Percentiles rank a stretch among this genome's conserved stretches.
Evolutionary conservation across 495 filamentous ascomycete genomes (phyloP).

Genomic region (Friedmanniomyces simplex): DNA sequence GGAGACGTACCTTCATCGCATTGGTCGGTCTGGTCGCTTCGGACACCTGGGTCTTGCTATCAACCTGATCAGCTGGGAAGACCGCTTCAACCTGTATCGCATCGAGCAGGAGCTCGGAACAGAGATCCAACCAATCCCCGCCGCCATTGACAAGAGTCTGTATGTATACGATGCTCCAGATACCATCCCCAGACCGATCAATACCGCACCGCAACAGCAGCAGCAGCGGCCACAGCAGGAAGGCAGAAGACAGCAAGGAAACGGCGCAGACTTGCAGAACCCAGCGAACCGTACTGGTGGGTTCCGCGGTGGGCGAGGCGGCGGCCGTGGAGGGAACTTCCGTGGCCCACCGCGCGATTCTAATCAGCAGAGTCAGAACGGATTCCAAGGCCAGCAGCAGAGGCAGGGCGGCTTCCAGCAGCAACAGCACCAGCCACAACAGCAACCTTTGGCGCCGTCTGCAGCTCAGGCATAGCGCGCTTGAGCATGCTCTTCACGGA

Average conservation of each 20-base stretch:
- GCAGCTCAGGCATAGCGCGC: conserved; percentile 17
- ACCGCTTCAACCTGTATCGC: conserved; percentile 96
- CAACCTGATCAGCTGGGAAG: conserved; percentile 99
- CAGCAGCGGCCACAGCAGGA: conserved; percentile 6
- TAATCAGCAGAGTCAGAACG: conserved; percentile 11
- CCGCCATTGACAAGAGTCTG: conserved; percentile 90
- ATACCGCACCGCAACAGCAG: conserved; percentile 25
- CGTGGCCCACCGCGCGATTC: conserved; percentile 17
- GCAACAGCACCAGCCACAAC: conserved; percentile 7
- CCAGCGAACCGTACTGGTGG: conserved; percentile 20
- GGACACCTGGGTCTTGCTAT: conserved; percentile 96
- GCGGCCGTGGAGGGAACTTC: conserved; percentile 8
- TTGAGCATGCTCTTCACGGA: neutral
- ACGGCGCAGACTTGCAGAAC: conserved; percentile 19
- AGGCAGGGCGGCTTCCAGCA: neutral
- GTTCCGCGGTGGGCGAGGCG: conserved; percentile 13
- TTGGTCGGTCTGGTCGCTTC: conserved; percentile 93
- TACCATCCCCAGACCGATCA: conserved; percentile 71
- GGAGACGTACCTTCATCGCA: conserved; percentile 97
- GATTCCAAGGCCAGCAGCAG: conserved; percentile 9
- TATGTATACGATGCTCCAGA: conserved; percentile 97
- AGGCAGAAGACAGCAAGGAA: conserved; percentile 18
- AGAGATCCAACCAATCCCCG: conserved; percentile 92
- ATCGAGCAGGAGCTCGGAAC: conserved; percentile 96
- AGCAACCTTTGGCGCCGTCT: conserved; percentile 1